Evolutionary conservation across 768 basidiomycete species (phyloP), one percentile per base, ranked within the genome.

Genomic region (Tylopilus subfusipes): DNA sequence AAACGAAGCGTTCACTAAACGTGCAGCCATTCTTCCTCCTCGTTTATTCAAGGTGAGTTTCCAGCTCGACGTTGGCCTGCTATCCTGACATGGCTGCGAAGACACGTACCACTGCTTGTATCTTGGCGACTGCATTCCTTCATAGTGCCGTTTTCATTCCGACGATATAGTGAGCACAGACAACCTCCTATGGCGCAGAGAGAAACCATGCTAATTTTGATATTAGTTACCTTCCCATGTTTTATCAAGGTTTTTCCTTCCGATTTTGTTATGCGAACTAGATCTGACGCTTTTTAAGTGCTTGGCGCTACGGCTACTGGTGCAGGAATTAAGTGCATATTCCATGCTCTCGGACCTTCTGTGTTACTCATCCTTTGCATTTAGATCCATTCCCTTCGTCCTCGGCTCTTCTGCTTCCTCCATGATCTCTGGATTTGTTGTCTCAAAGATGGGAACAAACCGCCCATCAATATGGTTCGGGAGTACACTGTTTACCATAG

Each of bases 271-370:
- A n/a, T 22, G 19, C 24, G 6, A 45, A 25, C 3, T 7, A 8
- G 39, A 43, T 36, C 7, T 53, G 42, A 57, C 22, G 1, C 18
- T 19, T 16, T 0, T 38, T 3, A 5, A 67, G 80, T 84, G 5
- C 77, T 90, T 16, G 88, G 90, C 1, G 76, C 85, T 1, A 85
- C 85, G n/a, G 86, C 88, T 6, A 88, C 85, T 0, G 78, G 72
- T 48, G 81, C 87, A 42, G 86, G 86, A 48, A 78, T 90, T 19
- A 74, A 79, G 86, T 84, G 60, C 68, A 63, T 88, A 34, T 86
- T 84, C 76, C 19, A 16, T 47, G 9, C 13, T 2, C 40, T 30
- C 5, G 12, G 2, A 16, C 19, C 24, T 22, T 11, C 4, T 2
- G 8, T 18, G 33, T 13, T 19, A 7, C 57, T 60, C 7, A 64